Conservation (phyloP, 345 rosid species). For the Eutrema japonicum region DNA sequence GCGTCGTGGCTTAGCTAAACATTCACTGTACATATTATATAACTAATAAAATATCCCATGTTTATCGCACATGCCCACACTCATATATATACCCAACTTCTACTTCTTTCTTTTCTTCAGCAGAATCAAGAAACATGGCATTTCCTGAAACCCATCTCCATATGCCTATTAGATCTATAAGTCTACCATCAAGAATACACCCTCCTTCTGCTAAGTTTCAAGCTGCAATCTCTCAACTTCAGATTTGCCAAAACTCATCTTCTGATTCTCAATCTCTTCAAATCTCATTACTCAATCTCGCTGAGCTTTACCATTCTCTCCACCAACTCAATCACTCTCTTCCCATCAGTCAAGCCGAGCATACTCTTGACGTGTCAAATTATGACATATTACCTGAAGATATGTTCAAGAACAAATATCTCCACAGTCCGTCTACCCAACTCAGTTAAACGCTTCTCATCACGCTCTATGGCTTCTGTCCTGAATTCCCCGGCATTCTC, state of each 20-base stretch:
- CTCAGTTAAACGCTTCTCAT: slow-evolving; percentile 92
- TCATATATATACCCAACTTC: slow-evolving; percentile 37
- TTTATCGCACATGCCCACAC: slow-evolving; percentile 39
- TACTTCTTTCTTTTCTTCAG: slow-evolving; percentile 32
- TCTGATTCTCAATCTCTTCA: slow-evolving; percentile 44
- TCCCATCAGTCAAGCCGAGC: slow-evolving; percentile 45
- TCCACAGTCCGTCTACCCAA: slow-evolving; percentile 91
- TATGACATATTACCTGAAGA: slow-evolving; percentile 65
- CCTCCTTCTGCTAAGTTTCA: slow-evolving; percentile 51
- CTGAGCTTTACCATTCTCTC: slow-evolving; percentile 51
- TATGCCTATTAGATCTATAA: slow-evolving; percentile 54
- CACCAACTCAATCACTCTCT: slow-evolving; percentile 47
- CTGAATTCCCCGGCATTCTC: slow-evolving; percentile 75
- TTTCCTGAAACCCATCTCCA: slow-evolving; percentile 33
- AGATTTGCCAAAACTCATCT: slow-evolving; percentile 41
- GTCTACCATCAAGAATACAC: slow-evolving; percentile 61
- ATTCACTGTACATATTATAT: slow-evolving; percentile 30
- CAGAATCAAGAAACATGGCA: slow-evolving; percentile 38
- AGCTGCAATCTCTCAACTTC: slow-evolving; percentile 55
- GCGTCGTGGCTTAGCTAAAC: slow-evolving; percentile 40
- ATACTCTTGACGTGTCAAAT: slow-evolving; percentile 47
- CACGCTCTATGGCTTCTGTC: slow-evolving; percentile 76
- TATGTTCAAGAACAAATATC: slow-evolving; percentile 86
- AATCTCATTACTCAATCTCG: slow-evolving; percentile 46
- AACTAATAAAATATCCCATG: slow-evolving; percentile 36